A percentile compares a stretch with the other conserved stretches of the same genome.
phyloP scores from a whole-genome alignment of 768 basidiomycete species.

The Gymnopilus dilepis region DNA sequence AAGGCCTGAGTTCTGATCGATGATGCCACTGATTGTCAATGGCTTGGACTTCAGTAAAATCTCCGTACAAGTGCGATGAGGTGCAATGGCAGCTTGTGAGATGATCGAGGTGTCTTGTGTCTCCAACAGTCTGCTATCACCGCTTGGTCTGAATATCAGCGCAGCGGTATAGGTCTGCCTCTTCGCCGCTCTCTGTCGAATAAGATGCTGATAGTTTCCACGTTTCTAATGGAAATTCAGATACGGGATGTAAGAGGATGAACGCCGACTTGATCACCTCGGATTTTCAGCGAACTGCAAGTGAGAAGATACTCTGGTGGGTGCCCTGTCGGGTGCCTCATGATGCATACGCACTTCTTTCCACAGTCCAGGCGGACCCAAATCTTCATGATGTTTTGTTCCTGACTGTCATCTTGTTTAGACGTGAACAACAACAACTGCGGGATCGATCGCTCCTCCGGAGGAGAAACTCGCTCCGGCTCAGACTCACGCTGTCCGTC shows the following conservation, averaged over 20 bases:
- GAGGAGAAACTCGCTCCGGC: constrained; percentile 4
- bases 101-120: background rate
- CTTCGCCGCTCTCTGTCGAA: background rate
- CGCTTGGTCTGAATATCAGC: background rate
- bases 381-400: background rate
- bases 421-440: background rate
- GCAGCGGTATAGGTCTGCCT: background rate
- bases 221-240: too few relatives aligned
- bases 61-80: background rate
- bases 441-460: constrained; percentile 6
- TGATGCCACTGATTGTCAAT: background rate
- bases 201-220: background rate
- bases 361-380: background rate
- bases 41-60: background rate
- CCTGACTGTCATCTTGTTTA: background rate
- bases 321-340: background rate
- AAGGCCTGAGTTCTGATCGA: background rate
- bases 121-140: background rate
- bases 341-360: constrained; percentile 1
- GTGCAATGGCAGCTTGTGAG: background rate
- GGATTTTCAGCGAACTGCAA: background rate
- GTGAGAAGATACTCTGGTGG: background rate
- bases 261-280: too few relatives aligned
- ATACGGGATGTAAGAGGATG: too few relatives aligned
- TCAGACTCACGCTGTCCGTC: constrained; percentile 7